Conservation (phyloP, 2,329 filamentous ascomycete species). For the Cladorrhinum sp. region DNA sequence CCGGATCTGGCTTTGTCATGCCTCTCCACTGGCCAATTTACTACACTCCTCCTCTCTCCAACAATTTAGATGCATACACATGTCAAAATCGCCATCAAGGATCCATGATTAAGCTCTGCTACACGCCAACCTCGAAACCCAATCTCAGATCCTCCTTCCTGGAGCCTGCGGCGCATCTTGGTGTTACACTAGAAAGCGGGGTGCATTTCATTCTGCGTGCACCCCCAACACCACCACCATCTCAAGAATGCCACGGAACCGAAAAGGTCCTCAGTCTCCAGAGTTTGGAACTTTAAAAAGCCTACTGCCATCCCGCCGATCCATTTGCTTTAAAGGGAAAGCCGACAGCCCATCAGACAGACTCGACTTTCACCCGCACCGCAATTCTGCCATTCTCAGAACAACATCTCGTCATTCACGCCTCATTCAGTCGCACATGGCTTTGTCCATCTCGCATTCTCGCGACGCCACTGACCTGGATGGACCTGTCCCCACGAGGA, state of each 20-base stretch:
- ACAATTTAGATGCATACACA: too few relatives aligned
- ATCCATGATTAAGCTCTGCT: too few relatives aligned
- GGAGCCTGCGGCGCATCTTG: background rate
- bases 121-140: too few relatives aligned
- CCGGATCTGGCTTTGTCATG: too few relatives aligned
- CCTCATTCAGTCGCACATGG: background rate
- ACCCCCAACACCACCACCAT: conserved; percentile 7
- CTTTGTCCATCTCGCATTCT: background rate
- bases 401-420: background rate
- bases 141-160: too few relatives aligned
- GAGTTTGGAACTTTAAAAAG: background rate
- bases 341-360: background rate
- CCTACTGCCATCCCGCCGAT: background rate
- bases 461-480: background rate
- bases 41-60: too few relatives aligned
- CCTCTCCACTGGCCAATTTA: too few relatives aligned
- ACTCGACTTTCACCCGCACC: background rate
- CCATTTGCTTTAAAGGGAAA: background rate
- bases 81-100: too few relatives aligned
- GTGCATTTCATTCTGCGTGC: conserved; percentile 4
- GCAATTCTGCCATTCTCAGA: background rate
- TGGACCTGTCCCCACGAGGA: background rate
- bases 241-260: conserved; percentile 9
- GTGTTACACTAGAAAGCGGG: conserved; percentile 27
- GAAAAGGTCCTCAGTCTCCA: conserved; percentile 8